Percentiles rank a stretch among this genome's conserved stretches.
Evolutionary conservation across 2,329 filamentous ascomycete species (phyloP).

Genomic region (Alternaria sp.): DNA sequence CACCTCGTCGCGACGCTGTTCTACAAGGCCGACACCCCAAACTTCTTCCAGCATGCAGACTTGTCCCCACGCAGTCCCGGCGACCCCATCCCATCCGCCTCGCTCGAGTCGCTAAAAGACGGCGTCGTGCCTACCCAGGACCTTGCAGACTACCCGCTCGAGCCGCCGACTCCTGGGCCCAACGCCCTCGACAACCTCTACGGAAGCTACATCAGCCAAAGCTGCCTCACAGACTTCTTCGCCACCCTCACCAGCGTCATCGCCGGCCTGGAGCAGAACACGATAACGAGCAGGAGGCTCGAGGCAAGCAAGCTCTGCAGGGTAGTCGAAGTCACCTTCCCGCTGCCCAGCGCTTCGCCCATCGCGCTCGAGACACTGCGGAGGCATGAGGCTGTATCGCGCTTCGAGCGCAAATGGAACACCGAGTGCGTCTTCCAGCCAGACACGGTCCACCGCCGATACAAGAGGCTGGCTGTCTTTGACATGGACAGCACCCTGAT

Average conservation of each 20-base stretch:
- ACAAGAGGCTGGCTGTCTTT: constrained; percentile 90
- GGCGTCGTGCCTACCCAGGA: constrained; percentile 61
- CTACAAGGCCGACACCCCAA: constrained; percentile 45
- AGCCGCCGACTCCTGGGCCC: constrained; percentile 62
- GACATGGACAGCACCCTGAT: constrained; percentile 99
- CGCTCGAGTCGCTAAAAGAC: constrained; percentile 48
- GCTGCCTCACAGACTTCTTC: constrained; percentile 65
- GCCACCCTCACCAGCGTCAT: constrained; percentile 60
- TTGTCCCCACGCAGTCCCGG: constrained; percentile 49
- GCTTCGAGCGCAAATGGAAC: constrained; percentile 89
- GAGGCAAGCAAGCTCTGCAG: constrained; percentile 67
- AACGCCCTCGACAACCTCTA: constrained; percentile 65
- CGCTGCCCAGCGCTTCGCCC: constrained; percentile 61
- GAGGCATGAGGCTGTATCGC: constrained; percentile 79
- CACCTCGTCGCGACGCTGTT: constrained; percentile 51
- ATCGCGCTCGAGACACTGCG: constrained; percentile 71
- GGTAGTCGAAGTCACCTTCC: constrained; percentile 72
- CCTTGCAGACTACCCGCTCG: constrained; percentile 62
- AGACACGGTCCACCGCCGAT: constrained; percentile 76
- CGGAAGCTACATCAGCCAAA: constrained; percentile 62
- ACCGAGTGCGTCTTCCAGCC: constrained; percentile 81
- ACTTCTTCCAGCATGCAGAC: constrained; percentile 58
- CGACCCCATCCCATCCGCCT: constrained; percentile 43
- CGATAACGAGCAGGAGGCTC: constrained; percentile 60
- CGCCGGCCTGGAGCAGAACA: constrained; percentile 59